Evolutionary conservation across 1,139 yeast genomes (phyloP).

Genomic region (Geotrichum macrosporum): DNA sequence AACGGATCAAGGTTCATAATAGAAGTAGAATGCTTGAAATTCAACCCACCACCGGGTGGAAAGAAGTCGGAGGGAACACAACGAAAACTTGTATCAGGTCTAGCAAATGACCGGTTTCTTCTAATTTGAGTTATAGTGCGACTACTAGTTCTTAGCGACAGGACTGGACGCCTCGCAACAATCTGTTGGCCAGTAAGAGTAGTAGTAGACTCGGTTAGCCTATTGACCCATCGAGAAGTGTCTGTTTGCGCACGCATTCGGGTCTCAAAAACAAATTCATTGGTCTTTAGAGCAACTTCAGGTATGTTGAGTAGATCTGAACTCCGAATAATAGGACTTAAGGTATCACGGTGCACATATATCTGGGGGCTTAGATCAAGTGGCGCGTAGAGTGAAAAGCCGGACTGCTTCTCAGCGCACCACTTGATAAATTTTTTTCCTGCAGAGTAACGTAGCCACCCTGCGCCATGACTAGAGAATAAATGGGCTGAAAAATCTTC

Average conservation of each 20-base stretch:
- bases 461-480: slow-evolving; percentile 32
- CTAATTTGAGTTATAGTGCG: not conserved
- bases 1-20: slow-evolving; percentile 13
- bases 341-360: too few species aligned
- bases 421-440: slow-evolving; percentile 32
- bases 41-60: slow-evolving; percentile 2
- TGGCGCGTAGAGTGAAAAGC: slow-evolving; percentile 11
- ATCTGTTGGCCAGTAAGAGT: too few species aligned
- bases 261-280: slow-evolving; percentile 3
- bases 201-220: slow-evolving; percentile 1
- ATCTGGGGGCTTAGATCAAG: too few species aligned
- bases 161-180: not conserved
- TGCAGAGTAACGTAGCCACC: slow-evolving; percentile 32
- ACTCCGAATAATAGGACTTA: too few species aligned
- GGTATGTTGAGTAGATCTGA: not conserved
- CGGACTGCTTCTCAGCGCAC: slow-evolving; percentile 21
- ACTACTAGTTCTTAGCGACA: not conserved
- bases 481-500: not conserved
- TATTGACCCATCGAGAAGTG: slow-evolving; percentile 33
- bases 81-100: not conserved
- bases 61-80: not conserved
- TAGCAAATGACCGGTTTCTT: not conserved
- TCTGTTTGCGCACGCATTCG: slow-evolving; percentile 27
- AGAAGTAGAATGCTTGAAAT: slow-evolving; percentile 5
- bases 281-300: not conserved